These are phyloP conservation scores for Neodidymelliopsis sp. DNA, from an alignment of 2,329 filamentous ascomycete species.

Conservation along the genomic window DNA sequence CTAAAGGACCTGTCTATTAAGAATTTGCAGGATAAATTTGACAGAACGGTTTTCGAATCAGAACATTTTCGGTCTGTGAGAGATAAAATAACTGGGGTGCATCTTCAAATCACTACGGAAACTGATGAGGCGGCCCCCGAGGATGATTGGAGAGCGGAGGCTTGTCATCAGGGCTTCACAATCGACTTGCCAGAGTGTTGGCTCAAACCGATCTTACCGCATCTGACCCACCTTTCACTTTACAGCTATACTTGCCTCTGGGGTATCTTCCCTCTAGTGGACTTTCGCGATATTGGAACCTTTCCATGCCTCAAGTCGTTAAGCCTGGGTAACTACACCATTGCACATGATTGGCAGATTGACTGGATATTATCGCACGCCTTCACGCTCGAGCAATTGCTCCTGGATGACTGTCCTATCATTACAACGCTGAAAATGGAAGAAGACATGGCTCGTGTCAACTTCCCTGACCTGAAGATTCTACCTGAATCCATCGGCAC, in stretches of 20 bases:
- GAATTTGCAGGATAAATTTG: slow-evolving; percentile 31
- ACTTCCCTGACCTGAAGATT: slow-evolving; percentile 7
- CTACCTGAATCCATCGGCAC: neutral
- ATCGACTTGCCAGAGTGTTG: slow-evolving; percentile 24
- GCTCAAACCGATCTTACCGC: slow-evolving; percentile 26
- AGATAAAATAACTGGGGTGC: slow-evolving; percentile 21
- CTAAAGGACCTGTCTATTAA: slow-evolving; percentile 28
- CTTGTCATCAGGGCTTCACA: slow-evolving; percentile 26
- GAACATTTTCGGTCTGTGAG: slow-evolving; percentile 25
- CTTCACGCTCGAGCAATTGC: slow-evolving; percentile 50
- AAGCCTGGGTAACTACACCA: slow-evolving; percentile 51
- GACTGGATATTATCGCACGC: slow-evolving; percentile 55
- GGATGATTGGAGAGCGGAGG: slow-evolving; percentile 14
- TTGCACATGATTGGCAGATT: slow-evolving; percentile 56
- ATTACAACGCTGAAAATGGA: slow-evolving; percentile 14
- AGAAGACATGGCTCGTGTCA: neutral
- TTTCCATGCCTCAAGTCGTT: slow-evolving; percentile 53
- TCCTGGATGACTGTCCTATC: slow-evolving; percentile 55
- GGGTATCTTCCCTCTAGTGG: slow-evolving; percentile 52
- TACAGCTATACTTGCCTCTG: slow-evolving; percentile 41
- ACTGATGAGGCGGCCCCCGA: slow-evolving; percentile 19
- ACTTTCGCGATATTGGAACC: slow-evolving; percentile 42
- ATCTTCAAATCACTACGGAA: slow-evolving; percentile 31
- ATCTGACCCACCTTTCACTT: slow-evolving; percentile 50
- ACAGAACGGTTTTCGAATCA: slow-evolving; percentile 12